Base-by-base conservation (phyloP, 305 asterid genomes). In the Fraxinus dipetala region DNA sequence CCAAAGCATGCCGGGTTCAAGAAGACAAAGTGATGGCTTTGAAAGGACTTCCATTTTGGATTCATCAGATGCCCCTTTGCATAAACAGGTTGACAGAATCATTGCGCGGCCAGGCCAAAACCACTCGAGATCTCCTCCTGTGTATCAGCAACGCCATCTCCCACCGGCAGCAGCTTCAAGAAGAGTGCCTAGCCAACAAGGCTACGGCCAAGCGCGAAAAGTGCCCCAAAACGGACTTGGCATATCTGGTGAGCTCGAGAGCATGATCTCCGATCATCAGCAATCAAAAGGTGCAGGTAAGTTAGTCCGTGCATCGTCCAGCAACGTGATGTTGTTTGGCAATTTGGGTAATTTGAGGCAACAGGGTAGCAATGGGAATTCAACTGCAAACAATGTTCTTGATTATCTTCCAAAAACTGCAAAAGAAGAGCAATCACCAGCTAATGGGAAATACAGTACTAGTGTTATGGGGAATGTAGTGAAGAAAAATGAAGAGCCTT, bases 331-430 rank as follows among this genome's bases (percentile, higher is more conserved):
- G 95, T 11, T 92, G 63, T 75, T 16, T 5, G 93, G 97, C 0
- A 91, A 89, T 83, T 79, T 94, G 80, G 98, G 98, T 9, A 94
- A 94, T 56, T 72, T 94, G 70, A 88, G 95, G 83, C 97, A 90
- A 83, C 86, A 85, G 0, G 90, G 83, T 35, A 76, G 83, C 28
- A 73, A 18, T 20, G 74, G 74, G 61, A 45, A 80, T 76, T 74
- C 38, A 7, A 81, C 43, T 22, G 43, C 85, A 0, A 72, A 51
- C 16, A 80, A 77, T 26, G 81, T 81, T 61, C 65, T 45, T 38
- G 90, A 89, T 82, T 24, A 86, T 78, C 79, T 85, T 16, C 89
- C 89, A 28, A 86, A 28, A 28, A 78, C 84, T 5, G 87, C 88
- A 54, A 88, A 76, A 61, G 92, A 88, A 80, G 90, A 86, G 31